Conservation (phyloP, 805 yeast genomes). For the Torulaspora indica region DNA sequence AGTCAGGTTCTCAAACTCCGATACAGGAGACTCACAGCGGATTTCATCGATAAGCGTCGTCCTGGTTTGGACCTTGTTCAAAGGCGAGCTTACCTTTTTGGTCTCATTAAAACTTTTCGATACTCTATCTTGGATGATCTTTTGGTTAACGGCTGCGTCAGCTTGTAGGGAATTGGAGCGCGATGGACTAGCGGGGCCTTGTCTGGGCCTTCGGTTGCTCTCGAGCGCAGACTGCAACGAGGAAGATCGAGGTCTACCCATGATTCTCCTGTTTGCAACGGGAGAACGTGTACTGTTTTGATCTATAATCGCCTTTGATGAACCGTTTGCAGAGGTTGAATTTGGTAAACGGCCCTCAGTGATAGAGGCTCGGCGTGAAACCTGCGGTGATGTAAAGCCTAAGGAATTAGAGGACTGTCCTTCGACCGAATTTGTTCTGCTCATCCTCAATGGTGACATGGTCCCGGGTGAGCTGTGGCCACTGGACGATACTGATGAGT, state of each 20-base stretch:
- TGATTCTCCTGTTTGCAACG: slow-evolving; percentile 6
- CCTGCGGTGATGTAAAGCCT: slow-evolving; percentile 16
- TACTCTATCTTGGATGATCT: slow-evolving; percentile 27
- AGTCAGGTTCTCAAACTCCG: slow-evolving; percentile 6
- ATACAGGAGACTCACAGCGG: slow-evolving; percentile 3
- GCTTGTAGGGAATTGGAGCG: slow-evolving; percentile 35
- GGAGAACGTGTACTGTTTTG: slow-evolving; percentile 9
- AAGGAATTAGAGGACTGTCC: slow-evolving; percentile 4
- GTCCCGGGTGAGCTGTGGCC: slow-evolving; percentile 14
- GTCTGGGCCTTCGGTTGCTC: slow-evolving; percentile 3
- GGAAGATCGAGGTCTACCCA: slow-evolving; percentile 32
- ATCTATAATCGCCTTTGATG: slow-evolving; percentile 5
- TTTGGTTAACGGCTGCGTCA: slow-evolving; percentile 28
- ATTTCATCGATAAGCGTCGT: background rate
- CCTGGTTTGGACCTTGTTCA: slow-evolving; percentile 1
- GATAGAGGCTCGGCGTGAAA: slow-evolving; percentile 20
- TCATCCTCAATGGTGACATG: slow-evolving; percentile 19
- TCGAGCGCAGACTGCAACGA: slow-evolving; percentile 30
- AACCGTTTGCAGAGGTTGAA: background rate
- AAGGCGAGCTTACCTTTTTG: slow-evolving; percentile 1
- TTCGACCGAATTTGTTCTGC: slow-evolving; percentile 25
- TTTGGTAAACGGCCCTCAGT: slow-evolving; percentile 12
- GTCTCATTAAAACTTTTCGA: background rate
- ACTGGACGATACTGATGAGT: slow-evolving; percentile 14
- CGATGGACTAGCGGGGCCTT: slow-evolving; percentile 7